These are phyloP conservation scores for Coleophoma crateriformis DNA, from an alignment of 2,329 filamentous ascomycete genomes.

Conservation along the genomic window DNA sequence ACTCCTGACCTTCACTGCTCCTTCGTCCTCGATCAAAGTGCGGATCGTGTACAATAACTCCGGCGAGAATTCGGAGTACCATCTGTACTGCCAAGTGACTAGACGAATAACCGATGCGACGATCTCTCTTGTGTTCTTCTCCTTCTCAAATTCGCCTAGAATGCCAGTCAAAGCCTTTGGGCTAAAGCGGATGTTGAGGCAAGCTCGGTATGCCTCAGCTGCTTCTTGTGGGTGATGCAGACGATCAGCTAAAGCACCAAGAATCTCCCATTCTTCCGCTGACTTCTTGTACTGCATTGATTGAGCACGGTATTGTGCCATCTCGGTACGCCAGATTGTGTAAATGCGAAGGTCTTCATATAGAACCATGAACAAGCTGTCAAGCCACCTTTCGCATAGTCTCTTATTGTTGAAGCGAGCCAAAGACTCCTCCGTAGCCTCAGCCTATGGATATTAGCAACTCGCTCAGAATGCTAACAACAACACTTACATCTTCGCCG, in stretches of 20 bases:
- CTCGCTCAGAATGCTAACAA: constrained; percentile 13
- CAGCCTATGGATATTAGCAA: constrained; percentile 38
- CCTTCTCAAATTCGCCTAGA: constrained; percentile 70
- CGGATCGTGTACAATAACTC: constrained; percentile 82
- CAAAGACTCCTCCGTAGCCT: constrained; percentile 65
- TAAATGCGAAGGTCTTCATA: constrained; percentile 98
- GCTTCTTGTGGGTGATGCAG: constrained; percentile 90
- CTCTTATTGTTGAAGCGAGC: constrained; percentile 96
- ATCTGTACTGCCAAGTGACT: constrained; percentile 97
- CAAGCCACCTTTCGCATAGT: constrained; percentile 93
- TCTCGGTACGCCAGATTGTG: constrained; percentile 98
- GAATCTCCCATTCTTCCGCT: constrained; percentile 95
- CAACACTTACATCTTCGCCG: constrained; percentile 56
- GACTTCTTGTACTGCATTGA: constrained; percentile 95
- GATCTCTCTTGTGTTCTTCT: constrained; percentile 73
- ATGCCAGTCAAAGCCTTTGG: constrained; percentile 88
- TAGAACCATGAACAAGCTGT: constrained; percentile 98
- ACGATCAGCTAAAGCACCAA: constrained; percentile 86
- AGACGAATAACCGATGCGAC: constrained; percentile 83
- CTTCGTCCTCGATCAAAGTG: constrained; percentile 93
- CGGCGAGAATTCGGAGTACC: constrained; percentile 99
- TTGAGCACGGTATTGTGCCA: constrained; percentile 91
- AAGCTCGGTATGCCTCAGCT: constrained; percentile 86
- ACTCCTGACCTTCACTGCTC: constrained; percentile 92
- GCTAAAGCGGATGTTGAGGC: constrained; percentile 82